phyloP scores from a whole-genome alignment of 2,329 filamentous ascomycete genomes.

The Trichoderma sp. region DNA sequence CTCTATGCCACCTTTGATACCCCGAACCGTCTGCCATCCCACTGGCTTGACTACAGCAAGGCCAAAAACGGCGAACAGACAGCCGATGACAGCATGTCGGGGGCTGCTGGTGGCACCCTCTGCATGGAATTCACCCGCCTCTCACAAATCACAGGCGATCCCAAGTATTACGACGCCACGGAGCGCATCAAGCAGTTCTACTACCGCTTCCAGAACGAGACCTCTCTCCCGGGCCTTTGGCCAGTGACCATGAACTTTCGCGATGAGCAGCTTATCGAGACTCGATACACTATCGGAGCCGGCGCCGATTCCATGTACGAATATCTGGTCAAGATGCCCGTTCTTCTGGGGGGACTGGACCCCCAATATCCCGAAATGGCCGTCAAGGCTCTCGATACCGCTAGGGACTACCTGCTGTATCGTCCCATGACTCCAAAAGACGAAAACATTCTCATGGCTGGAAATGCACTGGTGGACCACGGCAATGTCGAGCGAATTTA shows the following conservation, averaged over 20 bases:
- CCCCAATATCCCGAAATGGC: constrained; percentile 66
- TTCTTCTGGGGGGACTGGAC: constrained; percentile 64
- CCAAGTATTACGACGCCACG: constrained; percentile 74
- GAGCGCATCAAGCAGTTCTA: constrained; percentile 71
- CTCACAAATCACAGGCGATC: constrained; percentile 68
- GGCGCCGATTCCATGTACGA: constrained; percentile 55
- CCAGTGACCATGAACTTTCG: constrained; percentile 62
- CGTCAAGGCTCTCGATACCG: constrained; percentile 58
- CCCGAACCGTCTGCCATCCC: constrained; percentile 50
- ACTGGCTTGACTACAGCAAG: constrained; percentile 44
- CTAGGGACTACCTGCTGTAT: constrained; percentile 63
- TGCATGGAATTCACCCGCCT: constrained; percentile 73
- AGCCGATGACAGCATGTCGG: constrained; percentile 39
- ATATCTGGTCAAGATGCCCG: constrained; percentile 58
- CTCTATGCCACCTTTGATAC: constrained; percentile 55
- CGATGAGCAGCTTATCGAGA: constrained; percentile 46
- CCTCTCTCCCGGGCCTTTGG: constrained; percentile 71
- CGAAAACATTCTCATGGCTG: constrained; percentile 60
- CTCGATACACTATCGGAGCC: constrained; percentile 45
- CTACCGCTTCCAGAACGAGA: constrained; percentile 62
- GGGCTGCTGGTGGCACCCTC: constrained; percentile 60
- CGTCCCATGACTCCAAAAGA: constrained; percentile 62
- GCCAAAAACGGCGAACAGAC: constrained; percentile 40
- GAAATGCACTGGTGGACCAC: constrained; percentile 34
- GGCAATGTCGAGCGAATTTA: constrained; percentile 31